Conservation (phyloP, 1,284 basidiomycete species). For the Melampsora allii-populina region DNA sequence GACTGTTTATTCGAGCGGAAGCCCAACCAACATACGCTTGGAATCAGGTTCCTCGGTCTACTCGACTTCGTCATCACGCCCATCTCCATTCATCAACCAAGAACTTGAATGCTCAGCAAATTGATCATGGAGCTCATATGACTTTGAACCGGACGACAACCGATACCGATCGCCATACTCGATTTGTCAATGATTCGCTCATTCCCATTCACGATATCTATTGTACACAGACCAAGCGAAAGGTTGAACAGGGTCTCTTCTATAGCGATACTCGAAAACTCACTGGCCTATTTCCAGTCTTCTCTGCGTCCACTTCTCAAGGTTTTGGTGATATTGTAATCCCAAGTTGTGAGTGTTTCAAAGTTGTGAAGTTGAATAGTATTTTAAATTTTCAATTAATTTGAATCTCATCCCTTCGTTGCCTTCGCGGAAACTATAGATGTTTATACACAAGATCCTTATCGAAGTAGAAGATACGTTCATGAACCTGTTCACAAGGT, state of each 20-base stretch:
- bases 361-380: background rate
- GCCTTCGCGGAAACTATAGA: background rate
- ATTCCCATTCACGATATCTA: constrained; percentile 24
- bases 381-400: background rate
- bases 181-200: constrained; percentile 10
- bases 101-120: background rate
- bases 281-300: constrained; percentile 24
- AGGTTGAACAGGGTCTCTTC: constrained; percentile 27
- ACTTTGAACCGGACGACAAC: background rate
- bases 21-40: background rate
- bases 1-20: background rate
- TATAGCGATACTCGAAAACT: constrained; percentile 24
- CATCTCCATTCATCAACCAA: no score
- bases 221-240: constrained; percentile 7
- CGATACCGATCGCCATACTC: background rate
- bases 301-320: constrained; percentile 35
- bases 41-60: background rate
- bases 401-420: background rate
- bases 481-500: constrained; percentile 26
- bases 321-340: constrained; percentile 37
- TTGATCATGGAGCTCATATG: background rate
- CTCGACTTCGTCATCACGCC: background rate
- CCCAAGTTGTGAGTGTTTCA: constrained; percentile 19
- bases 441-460: constrained; percentile 30
- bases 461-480: constrained; percentile 20